A percentile compares a stretch with the other conserved stretches of the same genome.
Evolutionary conservation across 2,329 filamentous ascomycete genomes (phyloP).

Genomic region (Exophiala bonariae): DNA sequence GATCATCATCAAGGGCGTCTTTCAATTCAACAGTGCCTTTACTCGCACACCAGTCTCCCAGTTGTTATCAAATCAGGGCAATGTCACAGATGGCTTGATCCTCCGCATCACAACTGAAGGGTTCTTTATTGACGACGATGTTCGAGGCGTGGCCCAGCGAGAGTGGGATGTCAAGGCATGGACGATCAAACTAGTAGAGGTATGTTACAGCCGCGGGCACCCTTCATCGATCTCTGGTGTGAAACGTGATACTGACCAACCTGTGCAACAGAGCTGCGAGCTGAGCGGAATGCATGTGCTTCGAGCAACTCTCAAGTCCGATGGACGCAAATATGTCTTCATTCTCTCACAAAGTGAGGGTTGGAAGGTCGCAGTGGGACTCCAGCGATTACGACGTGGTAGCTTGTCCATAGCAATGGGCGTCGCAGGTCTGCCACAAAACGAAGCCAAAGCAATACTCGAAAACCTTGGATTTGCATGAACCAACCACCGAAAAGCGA

Average conservation of each 20-base stretch:
- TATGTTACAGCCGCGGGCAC: slow-evolving; percentile 66
- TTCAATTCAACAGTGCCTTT: slow-evolving; percentile 86
- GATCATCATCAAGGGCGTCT: slow-evolving; percentile 92
- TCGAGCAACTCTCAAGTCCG: slow-evolving; percentile 57
- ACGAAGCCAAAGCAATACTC: slow-evolving; percentile 42
- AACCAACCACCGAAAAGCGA: slow-evolving; percentile 8
- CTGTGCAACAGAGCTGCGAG: slow-evolving; percentile 37
- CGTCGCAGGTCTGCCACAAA: slow-evolving; percentile 51
- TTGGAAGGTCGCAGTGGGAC: slow-evolving; percentile 62
- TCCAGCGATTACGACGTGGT: slow-evolving; percentile 57
- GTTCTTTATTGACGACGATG: slow-evolving; percentile 94
- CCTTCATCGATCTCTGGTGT: slow-evolving; percentile 8
- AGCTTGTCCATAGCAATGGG: slow-evolving; percentile 56
- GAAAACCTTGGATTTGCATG: slow-evolving; percentile 40
- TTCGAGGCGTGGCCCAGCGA: slow-evolving; percentile 84
- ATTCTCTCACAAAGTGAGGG: slow-evolving; percentile 59
- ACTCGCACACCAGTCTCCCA: slow-evolving; percentile 88
- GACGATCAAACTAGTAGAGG: slow-evolving; percentile 91
- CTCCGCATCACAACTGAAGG: slow-evolving; percentile 91
- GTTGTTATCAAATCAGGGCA: slow-evolving; percentile 77
- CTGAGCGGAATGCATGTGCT: slow-evolving; percentile 55
- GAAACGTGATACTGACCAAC: slow-evolving; percentile 20
- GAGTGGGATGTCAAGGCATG: slow-evolving; percentile 99
- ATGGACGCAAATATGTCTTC: slow-evolving; percentile 63
- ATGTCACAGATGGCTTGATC: slow-evolving; percentile 88